phyloP scores from a whole-genome alignment of 2,329 filamentous ascomycete species.

The Tolypocladium amazonense region DNA sequence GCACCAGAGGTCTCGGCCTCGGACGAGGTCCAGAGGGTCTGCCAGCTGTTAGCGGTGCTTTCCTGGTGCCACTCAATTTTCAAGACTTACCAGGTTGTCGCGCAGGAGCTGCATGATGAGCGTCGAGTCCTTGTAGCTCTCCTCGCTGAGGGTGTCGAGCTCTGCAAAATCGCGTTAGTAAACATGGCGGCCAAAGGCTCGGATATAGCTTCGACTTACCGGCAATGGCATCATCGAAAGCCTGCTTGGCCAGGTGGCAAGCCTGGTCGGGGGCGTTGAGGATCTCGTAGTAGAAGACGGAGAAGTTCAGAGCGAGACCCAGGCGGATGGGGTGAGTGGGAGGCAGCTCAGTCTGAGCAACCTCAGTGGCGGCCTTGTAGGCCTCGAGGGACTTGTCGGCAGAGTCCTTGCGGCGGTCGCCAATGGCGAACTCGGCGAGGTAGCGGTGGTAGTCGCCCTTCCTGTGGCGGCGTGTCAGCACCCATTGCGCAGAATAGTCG shows the following conservation, averaged over 20 bases:
- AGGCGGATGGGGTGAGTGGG: slow-evolving; percentile 97
- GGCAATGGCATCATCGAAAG: slow-evolving; percentile 96
- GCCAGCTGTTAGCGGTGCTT: slow-evolving; percentile 16
- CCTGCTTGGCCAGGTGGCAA: slow-evolving; percentile 98
- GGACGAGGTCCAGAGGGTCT: slow-evolving; percentile 99
- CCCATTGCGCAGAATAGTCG: not conserved
- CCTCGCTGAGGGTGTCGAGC: slow-evolving; percentile 92
- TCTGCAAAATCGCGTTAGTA: slow-evolving; percentile 38
- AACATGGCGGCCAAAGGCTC: not conserved
- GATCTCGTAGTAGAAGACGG: slow-evolving; percentile 99
- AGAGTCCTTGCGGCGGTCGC: slow-evolving; percentile 89
- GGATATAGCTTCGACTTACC: slow-evolving; percentile 24
- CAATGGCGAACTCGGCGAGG: slow-evolving; percentile 90
- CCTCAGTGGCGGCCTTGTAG: slow-evolving; percentile 94
- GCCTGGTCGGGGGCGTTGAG: slow-evolving; percentile 96
- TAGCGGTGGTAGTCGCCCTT: slow-evolving; percentile 99
- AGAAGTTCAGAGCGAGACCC: slow-evolving; percentile 96
- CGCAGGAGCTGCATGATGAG: slow-evolving; percentile 98
- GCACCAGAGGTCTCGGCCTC: slow-evolving; percentile 75
- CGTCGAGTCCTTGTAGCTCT: slow-evolving; percentile 98
- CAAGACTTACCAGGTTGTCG: slow-evolving; percentile 72
- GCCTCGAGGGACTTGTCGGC: slow-evolving; percentile 92
- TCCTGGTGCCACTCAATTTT: no score
- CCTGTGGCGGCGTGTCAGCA: slow-evolving; percentile 40
- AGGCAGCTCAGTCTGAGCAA: slow-evolving; percentile 93